Evolutionary conservation across 2,329 filamentous ascomycete genomes (phyloP).

Genomic region (Leptodontidium sp.): DNA sequence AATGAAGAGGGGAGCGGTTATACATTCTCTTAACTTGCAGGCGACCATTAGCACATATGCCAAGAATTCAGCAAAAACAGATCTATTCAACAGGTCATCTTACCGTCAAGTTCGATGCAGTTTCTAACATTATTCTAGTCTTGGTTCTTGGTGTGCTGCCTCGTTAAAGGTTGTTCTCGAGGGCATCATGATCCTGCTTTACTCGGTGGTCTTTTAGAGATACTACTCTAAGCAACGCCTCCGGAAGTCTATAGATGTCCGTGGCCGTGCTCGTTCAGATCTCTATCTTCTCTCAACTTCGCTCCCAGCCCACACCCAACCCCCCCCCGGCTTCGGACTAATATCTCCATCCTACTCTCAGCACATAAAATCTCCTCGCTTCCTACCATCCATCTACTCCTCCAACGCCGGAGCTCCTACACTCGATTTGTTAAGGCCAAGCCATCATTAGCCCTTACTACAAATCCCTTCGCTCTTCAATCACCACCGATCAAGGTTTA

Average conservation of each 20-base stretch:
- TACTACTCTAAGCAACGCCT: constrained; percentile 84
- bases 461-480: background rate
- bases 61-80: too few relatives aligned
- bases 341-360: constrained; percentile 64
- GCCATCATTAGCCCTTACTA: background rate
- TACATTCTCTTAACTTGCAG: too few relatives aligned
- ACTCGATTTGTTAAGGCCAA: background rate
- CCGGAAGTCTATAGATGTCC: constrained; percentile 74
- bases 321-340: constrained; percentile 87
- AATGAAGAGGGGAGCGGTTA: too few relatives aligned
- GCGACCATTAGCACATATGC: too few relatives aligned
- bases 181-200: constrained; percentile 88
- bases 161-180: constrained; percentile 96
- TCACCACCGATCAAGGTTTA: background rate
- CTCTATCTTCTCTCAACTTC: constrained; percentile 89
- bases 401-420: background rate
- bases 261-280: constrained; percentile 92
- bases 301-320: constrained; percentile 89
- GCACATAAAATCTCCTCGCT: constrained; percentile 58
- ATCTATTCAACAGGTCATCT: constrained; percentile 2
- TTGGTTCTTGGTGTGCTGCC: constrained; percentile 94
- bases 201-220: constrained; percentile 94
- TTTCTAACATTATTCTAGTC: constrained; percentile 61
- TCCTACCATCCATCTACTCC: constrained; percentile 62
- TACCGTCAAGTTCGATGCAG: background rate